Evolutionary conservation across 768 basidiomycete genomes (phyloP).

Genomic region (Macrolepiota fuliginosa): DNA sequence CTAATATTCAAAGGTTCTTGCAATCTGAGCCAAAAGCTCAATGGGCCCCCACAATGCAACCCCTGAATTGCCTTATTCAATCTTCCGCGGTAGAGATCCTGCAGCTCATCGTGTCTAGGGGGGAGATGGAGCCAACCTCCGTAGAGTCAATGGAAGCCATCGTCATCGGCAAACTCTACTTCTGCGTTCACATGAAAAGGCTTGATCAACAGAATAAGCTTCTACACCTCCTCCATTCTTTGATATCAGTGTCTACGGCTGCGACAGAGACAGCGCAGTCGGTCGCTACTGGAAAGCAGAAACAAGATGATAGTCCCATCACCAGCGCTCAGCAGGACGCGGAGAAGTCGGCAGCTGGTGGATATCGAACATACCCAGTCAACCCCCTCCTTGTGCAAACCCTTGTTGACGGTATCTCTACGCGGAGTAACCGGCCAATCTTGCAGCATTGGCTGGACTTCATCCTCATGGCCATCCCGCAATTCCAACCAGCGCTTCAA

Average conservation of each 20-base stretch:
- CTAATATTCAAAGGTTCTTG: constrained; percentile 51
- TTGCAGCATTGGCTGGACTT: constrained; percentile 98
- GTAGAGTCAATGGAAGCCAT: constrained; percentile 68
- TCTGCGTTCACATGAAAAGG: constrained; percentile 62
- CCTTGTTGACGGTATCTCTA: constrained; percentile 76
- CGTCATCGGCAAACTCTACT: constrained; percentile 73
- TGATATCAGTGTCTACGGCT: constrained; percentile 64
- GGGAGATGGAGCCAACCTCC: constrained; percentile 63
- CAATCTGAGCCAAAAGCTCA: constrained; percentile 70
- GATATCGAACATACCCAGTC: constrained; percentile 40
- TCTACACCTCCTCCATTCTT: constrained; percentile 84
- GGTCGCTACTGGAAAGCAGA: constrained; percentile 18
- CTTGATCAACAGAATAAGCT: constrained; percentile 92
- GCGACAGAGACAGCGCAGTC: constrained; percentile 28
- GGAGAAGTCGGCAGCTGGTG: constrained; percentile 29
- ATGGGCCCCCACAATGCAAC: constrained; percentile 49
- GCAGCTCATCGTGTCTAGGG: constrained; percentile 77
- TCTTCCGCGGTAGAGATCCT: constrained; percentile 77
- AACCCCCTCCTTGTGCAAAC: constrained; percentile 77
- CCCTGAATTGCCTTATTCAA: constrained; percentile 66
- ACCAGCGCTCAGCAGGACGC: constrained; percentile 29
- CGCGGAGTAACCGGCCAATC: constrained; percentile 68
- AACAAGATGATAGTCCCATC: constrained; percentile 26
- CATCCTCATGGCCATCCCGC: constrained; percentile 84
- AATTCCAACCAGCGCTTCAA: constrained; percentile 73